Conservation (phyloP, 106 monocot species). For the Allium cepa region DNA sequence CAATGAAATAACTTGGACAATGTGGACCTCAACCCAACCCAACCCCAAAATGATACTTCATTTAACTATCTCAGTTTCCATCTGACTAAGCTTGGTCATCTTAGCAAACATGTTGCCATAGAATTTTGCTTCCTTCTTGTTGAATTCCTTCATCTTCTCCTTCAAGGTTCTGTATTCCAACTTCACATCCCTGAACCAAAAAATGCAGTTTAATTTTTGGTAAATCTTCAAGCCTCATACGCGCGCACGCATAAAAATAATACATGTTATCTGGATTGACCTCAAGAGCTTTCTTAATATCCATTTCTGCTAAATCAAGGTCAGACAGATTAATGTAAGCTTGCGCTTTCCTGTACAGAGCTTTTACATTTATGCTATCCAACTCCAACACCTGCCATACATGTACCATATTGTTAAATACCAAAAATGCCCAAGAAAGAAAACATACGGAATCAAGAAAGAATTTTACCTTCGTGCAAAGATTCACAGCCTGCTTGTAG, state of each 20-base stretch:
- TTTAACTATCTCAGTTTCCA: conserved; percentile 40
- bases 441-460: background rate
- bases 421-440: background rate
- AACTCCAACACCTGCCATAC: conserved; percentile 56
- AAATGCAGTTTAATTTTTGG: background rate
- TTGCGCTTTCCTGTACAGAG: conserved; percentile 74
- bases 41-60: too few relatives aligned
- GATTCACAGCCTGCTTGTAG: conserved; percentile 67
- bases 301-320: conserved; percentile 76
- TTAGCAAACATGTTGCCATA: conserved; percentile 81
- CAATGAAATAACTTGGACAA: background rate
- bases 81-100: conserved; percentile 42
- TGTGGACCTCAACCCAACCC: too few relatives aligned
- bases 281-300: conserved; percentile 82
- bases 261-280: conserved; percentile 77
- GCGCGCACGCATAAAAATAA: too few relatives aligned
- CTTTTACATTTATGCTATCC: conserved; percentile 77
- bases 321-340: conserved; percentile 72
- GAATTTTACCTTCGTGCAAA: conserved; percentile 57
- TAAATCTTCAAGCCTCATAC: background rate
- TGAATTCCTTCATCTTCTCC: conserved; percentile 64
- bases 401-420: background rate
- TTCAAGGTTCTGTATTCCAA: conserved; percentile 53
- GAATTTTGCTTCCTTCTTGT: conserved; percentile 68
- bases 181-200: conserved; percentile 50